These are phyloP conservation scores for Jacaranda copaia DNA, from an alignment of 257 asterid genomes.

Conservation along the genomic window DNA sequence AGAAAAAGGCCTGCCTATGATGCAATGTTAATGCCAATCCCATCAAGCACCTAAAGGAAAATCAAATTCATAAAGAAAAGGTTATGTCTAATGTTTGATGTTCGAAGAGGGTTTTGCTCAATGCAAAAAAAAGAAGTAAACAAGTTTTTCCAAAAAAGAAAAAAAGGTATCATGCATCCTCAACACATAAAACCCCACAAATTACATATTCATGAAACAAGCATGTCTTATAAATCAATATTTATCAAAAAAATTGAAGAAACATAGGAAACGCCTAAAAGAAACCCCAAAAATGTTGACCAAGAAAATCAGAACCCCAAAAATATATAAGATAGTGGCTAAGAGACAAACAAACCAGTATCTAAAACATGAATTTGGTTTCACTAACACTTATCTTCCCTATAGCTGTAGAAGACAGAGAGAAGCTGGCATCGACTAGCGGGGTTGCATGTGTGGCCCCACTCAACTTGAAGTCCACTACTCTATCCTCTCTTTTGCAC, in stretches of 20 bases:
- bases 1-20: conserved; percentile 69
- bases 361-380: conserved; percentile 87
- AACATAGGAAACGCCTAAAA: conserved; percentile 5
- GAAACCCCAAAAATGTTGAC: background rate
- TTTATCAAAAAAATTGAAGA: conserved; percentile 16
- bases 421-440: conserved; percentile 84
- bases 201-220: background rate
- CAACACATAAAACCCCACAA: conserved; percentile 25
- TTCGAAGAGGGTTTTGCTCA: background rate
- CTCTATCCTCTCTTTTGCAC: conserved; percentile 54
- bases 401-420: conserved; percentile 94
- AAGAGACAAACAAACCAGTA: conserved; percentile 56
- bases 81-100: background rate
- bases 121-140: conserved; percentile 16
- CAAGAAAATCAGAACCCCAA: background rate
- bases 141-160: background rate
- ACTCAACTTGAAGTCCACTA: conserved; percentile 88
- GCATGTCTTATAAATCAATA: background rate
- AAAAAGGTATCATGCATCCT: background rate
- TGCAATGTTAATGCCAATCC: conserved; percentile 94
- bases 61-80: conserved; percentile 4
- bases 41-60: conserved; percentile 78
- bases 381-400: conserved; percentile 82
- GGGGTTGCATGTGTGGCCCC: conserved; percentile 99
- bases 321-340: background rate